Evolutionary conservation across 148 eudicot genomes (phyloP).

Genomic region (Linanthus parryae): DNA sequence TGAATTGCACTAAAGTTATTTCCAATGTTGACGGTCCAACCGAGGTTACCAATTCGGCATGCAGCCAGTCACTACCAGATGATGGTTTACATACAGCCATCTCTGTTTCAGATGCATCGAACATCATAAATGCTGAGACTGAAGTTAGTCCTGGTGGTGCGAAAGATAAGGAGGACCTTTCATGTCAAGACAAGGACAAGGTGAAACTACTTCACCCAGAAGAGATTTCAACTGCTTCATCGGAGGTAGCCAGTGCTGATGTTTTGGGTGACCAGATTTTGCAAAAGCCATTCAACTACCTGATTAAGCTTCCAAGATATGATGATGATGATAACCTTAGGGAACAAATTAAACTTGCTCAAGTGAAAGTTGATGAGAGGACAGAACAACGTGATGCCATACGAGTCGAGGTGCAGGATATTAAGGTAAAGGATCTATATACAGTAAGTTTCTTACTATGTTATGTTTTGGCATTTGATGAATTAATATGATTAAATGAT

Average conservation of each 20-base stretch:
- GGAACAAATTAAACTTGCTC: slow-evolving; percentile 50
- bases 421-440: slow-evolving; percentile 36
- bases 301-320: slow-evolving; percentile 68
- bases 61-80: slow-evolving; percentile 2
- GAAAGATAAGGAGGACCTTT: slow-evolving; percentile 11
- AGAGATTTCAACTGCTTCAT: slow-evolving; percentile 26
- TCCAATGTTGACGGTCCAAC: slow-evolving; percentile 12
- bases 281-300: slow-evolving; percentile 59
- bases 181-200: slow-evolving; percentile 21
- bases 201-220: slow-evolving; percentile 9
- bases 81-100: not conserved
- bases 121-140: slow-evolving; percentile 16
- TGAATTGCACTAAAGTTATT: slow-evolving; percentile 10
- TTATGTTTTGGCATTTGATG: slow-evolving; percentile 6
- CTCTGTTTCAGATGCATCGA: slow-evolving; percentile 3
- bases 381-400: slow-evolving; percentile 56
- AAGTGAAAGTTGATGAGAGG: slow-evolving; percentile 49
- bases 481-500: not conserved
- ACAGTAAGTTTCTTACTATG: slow-evolving; percentile 1
- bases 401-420: slow-evolving; percentile 34
- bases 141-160: slow-evolving; percentile 11
- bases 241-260: slow-evolving; percentile 28
- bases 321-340: slow-evolving; percentile 60
- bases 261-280: slow-evolving; percentile 25
- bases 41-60: slow-evolving; percentile 11